Evolutionary conservation across 768 basidiomycete genomes (phyloP), one percentile per base, ranked within the genome.

Genomic region (Lactarius tabidus): DNA sequence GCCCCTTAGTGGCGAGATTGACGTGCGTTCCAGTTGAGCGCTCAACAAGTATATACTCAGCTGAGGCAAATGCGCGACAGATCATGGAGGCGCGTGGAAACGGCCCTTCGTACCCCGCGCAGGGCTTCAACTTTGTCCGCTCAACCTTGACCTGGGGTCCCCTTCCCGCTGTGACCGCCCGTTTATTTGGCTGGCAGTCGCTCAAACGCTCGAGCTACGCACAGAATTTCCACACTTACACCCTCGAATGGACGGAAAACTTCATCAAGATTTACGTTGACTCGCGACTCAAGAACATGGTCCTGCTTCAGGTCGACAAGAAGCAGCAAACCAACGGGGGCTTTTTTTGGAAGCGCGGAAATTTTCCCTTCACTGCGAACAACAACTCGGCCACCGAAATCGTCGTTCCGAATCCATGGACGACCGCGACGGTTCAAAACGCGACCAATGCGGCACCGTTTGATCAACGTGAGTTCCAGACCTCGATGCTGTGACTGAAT

Each of bases 61-160:
- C 57, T 33, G 55, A 55, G n/a, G 55, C 36, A 33, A 28, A 68
- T 2, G 66, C n/a, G 39, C 10, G 15, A 29, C 70, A 84, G 81
- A 79, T 84, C 65, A 78, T 79, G 82, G 84, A 76, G 78, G 85
- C 77, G 67, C 82, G 78, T 70, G 81, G 82, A 28, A 84, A 81
- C 74, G 70, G 71, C 23, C 76, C 77, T n/a, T 73, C 75, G 15
- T 79, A 82, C 71, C 64, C 74, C 12, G 76, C 72, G 0, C 77
- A 80, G 69, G 82, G 82, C 57, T 72, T 75, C 62, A 80, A 82
- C 73, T 82, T 76, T 66, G 78, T 81, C 26, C 78, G 86, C 62
- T 81, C 85, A 6, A 79, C 83, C 36, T 75, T 95, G 26, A 86
- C 86, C 73, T 95, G 88, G 76, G 92, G 91, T 2, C 83, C 84